These are phyloP conservation scores for Coniochaeta sp. DNA, from an alignment of 2,329 filamentous ascomycete genomes.

Conservation along the genomic window DNA sequence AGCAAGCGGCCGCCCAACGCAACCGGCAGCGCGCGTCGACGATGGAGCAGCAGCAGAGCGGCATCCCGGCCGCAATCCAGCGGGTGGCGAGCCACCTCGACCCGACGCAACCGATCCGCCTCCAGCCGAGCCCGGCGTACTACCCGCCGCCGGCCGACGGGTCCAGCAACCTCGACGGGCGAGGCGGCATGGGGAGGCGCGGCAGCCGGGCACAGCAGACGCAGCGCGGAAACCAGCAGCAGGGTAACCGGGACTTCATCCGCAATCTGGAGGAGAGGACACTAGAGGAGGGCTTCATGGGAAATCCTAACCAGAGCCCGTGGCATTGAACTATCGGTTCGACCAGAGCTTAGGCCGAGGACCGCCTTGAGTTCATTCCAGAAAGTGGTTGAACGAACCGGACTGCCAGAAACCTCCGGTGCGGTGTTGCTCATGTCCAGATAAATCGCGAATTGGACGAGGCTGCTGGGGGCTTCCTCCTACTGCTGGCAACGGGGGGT, in stretches of 20 bases:
- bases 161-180: conserved; percentile 56
- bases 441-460: no score
- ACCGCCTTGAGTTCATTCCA: no score
- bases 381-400: no score
- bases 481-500: no score
- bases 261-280: conserved; percentile 91
- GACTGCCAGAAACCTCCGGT: no score
- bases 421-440: no score
- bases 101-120: conserved; percentile 83
- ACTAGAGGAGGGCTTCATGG: conserved; percentile 85
- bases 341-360: no score
- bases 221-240: conserved; percentile 39
- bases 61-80: conserved; percentile 88
- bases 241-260: conserved; percentile 70
- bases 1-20: conserved; percentile 55
- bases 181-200: conserved; percentile 57
- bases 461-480: no score
- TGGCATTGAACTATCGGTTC: conserved; percentile 52
- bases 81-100: conserved; percentile 93
- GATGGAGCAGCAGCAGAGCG: conserved; percentile 90
- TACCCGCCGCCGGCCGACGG: conserved; percentile 90
- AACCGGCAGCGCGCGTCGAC: conserved; percentile 87
- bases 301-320: conserved; percentile 33
- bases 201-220: conserved; percentile 53
- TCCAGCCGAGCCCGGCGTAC: conserved; percentile 94